These are phyloP conservation scores for Lachnellula occidentalis DNA, from an alignment of 2,329 filamentous ascomycete species.

Conservation along the genomic window DNA sequence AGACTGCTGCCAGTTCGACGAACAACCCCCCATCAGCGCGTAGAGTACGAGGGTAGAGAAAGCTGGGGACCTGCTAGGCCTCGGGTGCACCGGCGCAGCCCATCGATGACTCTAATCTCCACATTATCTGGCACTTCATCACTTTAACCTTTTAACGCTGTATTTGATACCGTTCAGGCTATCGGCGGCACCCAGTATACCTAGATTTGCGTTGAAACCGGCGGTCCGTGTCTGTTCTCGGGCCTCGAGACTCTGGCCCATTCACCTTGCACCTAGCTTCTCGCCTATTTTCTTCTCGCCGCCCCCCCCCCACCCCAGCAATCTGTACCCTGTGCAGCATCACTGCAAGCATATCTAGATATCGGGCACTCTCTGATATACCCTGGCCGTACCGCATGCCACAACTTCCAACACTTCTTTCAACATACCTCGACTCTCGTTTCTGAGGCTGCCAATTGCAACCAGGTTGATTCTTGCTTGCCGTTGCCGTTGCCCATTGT, in stretches of 20 bases:
- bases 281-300: background rate
- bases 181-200: background rate
- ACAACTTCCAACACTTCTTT: background rate
- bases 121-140: background rate
- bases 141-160: too few relatives aligned
- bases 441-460: constrained; percentile 6
- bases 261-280: constrained; percentile 1
- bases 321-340: background rate
- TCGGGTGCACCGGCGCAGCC: too few relatives aligned
- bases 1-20: too few relatives aligned
- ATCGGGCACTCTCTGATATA: background rate
- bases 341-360: background rate
- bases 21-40: too few relatives aligned
- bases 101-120: background rate
- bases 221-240: constrained; percentile 9
- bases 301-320: background rate
- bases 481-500: background rate
- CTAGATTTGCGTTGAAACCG: constrained; percentile 12
- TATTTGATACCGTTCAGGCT: too few relatives aligned
- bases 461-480: background rate
- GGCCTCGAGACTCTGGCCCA: background rate
- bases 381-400: background rate
- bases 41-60: too few relatives aligned
- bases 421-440: constrained; percentile 9
- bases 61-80: too few relatives aligned